phyloP scores from a whole-genome alignment of 108 stramenopile genomes.

The Nitzschia sp. region DNA sequence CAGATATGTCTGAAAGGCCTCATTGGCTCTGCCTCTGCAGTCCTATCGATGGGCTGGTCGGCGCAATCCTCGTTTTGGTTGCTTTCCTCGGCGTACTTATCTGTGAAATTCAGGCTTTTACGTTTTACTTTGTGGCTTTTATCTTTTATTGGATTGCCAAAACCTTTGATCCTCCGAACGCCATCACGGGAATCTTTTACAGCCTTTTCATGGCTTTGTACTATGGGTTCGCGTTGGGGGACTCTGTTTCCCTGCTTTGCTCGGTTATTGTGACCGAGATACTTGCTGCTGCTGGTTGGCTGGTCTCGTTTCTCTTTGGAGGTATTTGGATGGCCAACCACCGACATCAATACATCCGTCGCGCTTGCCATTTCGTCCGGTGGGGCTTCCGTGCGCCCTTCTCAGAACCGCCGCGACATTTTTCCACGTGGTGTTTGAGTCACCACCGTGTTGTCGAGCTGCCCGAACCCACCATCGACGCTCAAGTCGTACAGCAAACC shows the following conservation, averaged over 20 bases:
- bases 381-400: constrained; percentile 2
- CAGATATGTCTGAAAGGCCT: neutral
- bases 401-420: constrained; percentile 10
- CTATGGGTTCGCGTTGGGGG: neutral
- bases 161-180: constrained; percentile 11
- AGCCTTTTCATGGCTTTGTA: constrained; percentile 11
- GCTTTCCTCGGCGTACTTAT: constrained; percentile 9
- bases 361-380: constrained; percentile 26
- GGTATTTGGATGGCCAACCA: constrained; percentile 15
- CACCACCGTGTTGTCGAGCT: no score
- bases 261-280: constrained; percentile 18
- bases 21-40: constrained; percentile 6
- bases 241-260: constrained; percentile 16
- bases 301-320: constrained; percentile 19
- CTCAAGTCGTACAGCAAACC: no score
- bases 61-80: neutral
- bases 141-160: constrained; percentile 7
- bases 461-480: no score
- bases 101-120: constrained; percentile 2
- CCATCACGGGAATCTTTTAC: constrained; percentile 25
- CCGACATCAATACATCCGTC: constrained; percentile 25
- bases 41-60: constrained; percentile 11
- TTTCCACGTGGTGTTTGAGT: constrained; percentile 8
- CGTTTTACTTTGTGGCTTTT: constrained; percentile 3
- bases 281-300: neutral